A percentile compares a stretch with the other conserved stretches of the same genome.
phyloP scores from a whole-genome alignment of 2,329 filamentous ascomycete genomes.

The Rhynchosporium graminicola region DNA sequence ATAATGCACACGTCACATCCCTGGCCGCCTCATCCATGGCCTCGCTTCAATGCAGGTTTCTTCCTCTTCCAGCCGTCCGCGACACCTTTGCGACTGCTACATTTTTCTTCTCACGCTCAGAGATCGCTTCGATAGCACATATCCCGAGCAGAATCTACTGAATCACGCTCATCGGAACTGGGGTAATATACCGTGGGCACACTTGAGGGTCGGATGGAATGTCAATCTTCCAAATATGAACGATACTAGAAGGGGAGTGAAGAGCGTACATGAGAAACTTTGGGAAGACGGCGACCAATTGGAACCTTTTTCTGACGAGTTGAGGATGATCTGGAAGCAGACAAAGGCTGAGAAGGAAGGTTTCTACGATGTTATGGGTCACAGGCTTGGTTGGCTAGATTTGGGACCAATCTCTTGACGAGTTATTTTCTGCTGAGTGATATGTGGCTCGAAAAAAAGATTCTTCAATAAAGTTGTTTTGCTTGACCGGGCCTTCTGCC shows the following conservation, averaged over 20 bases:
- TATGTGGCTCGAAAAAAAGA: too few species aligned
- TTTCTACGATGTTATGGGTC: conserved; percentile 7
- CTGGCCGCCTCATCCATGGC: conserved; percentile 42
- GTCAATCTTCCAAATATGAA: conserved; percentile 42
- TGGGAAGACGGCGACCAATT: conserved; percentile 37
- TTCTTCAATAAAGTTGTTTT: not conserved
- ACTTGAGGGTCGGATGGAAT: conserved; percentile 45
- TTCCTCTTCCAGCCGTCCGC: conserved; percentile 44
- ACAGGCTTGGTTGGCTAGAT: not conserved
- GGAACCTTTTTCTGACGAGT: conserved; percentile 19
- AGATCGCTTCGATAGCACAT: conserved; percentile 43
- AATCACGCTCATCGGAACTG: conserved; percentile 47
- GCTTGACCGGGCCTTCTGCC: too few species aligned
- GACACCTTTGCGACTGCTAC: conserved; percentile 44
- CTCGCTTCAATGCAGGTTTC: conserved; percentile 45
- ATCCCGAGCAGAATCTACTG: conserved; percentile 47
- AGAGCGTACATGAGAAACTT: conserved; percentile 44
- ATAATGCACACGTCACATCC: conserved; percentile 41
- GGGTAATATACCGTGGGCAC: conserved; percentile 47
- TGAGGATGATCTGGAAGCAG: conserved; percentile 23
- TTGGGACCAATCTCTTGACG: not conserved
- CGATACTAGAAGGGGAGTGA: conserved; percentile 42
- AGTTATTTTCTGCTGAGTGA: not conserved
- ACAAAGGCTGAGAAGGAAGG: conserved; percentile 24
- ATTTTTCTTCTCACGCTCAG: conserved; percentile 41